A percentile compares a stretch with the other conserved stretches of the same genome.
These are phyloP conservation scores for Wickerhamomyces tratensis DNA, from an alignment of 805 yeast species.

Conservation along the genomic window DNA sequence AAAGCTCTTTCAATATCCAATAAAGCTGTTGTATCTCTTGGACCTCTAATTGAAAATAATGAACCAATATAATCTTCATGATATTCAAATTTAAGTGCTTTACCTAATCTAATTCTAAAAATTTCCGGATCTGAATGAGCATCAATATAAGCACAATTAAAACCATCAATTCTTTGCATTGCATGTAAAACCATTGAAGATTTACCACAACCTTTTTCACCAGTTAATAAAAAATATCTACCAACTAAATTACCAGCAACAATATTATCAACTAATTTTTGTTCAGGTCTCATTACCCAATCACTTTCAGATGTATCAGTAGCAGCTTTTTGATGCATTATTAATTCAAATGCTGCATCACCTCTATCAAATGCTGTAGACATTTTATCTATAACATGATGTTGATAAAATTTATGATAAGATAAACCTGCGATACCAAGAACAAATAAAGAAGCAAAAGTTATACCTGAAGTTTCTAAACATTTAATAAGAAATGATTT, in stretches of 20 bases:
- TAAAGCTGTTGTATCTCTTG: constrained; percentile 75
- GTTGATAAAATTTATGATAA: constrained; percentile 54
- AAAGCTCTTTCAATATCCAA: constrained; percentile 79
- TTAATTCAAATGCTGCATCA: constrained; percentile 52
- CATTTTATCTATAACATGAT: constrained; percentile 55
- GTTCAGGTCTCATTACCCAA: constrained; percentile 72
- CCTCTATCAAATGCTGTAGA: constrained; percentile 56
- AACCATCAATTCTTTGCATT: constrained; percentile 52
- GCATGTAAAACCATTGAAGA: constrained; percentile 68
- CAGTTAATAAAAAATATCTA: constrained; percentile 61
- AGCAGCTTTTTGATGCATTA: constrained; percentile 31
- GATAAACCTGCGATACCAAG: constrained; percentile 64
- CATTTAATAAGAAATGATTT: constrained; percentile 26
- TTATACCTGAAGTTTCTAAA: constrained; percentile 61
- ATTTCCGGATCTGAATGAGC: constrained; percentile 85
- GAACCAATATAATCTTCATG: constrained; percentile 81
- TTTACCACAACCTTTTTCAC: constrained; percentile 85
- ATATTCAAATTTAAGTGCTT: constrained; percentile 62
- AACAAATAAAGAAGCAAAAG: constrained; percentile 57
- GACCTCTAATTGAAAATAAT: constrained; percentile 71
- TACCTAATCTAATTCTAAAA: constrained; percentile 66
- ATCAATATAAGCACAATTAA: constrained; percentile 60
- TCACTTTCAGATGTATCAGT: constrained; percentile 29
- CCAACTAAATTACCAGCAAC: constrained; percentile 57
- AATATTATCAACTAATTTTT: constrained; percentile 51